Evolutionary conservation across 2,329 filamentous ascomycete species (phyloP).

Genomic region (Hypomyces perniciosus): DNA sequence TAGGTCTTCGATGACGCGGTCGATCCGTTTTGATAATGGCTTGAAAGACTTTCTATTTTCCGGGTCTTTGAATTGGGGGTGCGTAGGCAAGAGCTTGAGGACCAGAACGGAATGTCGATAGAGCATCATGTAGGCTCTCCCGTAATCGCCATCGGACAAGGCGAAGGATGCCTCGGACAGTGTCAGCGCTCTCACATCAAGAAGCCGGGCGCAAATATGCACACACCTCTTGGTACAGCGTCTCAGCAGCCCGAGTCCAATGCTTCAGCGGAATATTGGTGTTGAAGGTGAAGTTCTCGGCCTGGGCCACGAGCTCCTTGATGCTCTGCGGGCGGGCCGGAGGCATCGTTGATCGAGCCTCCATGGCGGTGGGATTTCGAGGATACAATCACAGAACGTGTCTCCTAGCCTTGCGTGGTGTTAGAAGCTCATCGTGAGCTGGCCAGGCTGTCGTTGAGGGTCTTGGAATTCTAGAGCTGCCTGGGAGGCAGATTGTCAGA

Average conservation of each 20-base stretch:
- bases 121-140: slow-evolving; percentile 86
- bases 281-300: slow-evolving; percentile 77
- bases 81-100: slow-evolving; percentile 64
- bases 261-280: slow-evolving; percentile 67
- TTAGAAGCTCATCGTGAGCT: slow-evolving; percentile 12
- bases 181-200: slow-evolving; percentile 15
- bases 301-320: slow-evolving; percentile 69
- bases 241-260: slow-evolving; percentile 76
- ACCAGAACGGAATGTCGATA: slow-evolving; percentile 85
- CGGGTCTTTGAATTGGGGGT: slow-evolving; percentile 67
- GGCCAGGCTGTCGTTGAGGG: slow-evolving; percentile 1
- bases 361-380: slow-evolving; percentile 19
- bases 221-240: slow-evolving; percentile 70
- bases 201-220: background rate
- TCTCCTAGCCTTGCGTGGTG: slow-evolving; percentile 5
- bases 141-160: slow-evolving; percentile 75
- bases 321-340: slow-evolving; percentile 57
- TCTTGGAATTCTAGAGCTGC: slow-evolving; percentile 1
- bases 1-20: slow-evolving; percentile 60
- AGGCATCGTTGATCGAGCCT: slow-evolving; percentile 25
- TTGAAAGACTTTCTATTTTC: slow-evolving; percentile 59
- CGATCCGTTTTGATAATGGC: slow-evolving; percentile 42
- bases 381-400: slow-evolving; percentile 3
- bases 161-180: slow-evolving; percentile 69
- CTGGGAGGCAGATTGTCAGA: slow-evolving; percentile 9